Percentiles rank a stretch among this genome's conserved stretches.
phyloP scores from a whole-genome alignment of 2,329 filamentous ascomycete species.

The Fusarium sp. region DNA sequence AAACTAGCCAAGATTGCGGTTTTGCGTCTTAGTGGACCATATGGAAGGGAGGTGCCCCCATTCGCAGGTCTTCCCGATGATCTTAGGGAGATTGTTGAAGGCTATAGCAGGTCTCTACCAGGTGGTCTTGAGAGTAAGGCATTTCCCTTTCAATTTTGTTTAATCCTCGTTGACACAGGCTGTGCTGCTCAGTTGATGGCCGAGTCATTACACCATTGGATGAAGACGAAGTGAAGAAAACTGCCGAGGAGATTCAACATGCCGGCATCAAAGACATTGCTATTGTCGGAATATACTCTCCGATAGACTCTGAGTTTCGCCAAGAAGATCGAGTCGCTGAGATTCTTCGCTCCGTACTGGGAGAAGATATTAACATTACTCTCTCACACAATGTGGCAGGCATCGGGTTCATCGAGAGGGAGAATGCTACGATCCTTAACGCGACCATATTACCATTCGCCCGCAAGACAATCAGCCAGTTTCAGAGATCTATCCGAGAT shows the following conservation, averaged over 20 bases:
- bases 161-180: background rate
- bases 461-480: constrained; percentile 61
- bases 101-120: constrained; percentile 50
- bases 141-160: constrained; percentile 30
- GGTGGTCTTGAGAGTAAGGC: constrained; percentile 51
- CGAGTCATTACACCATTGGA: constrained; percentile 1
- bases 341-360: background rate
- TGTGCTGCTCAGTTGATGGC: constrained; percentile 3
- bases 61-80: constrained; percentile 54
- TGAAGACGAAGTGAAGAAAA: background rate
- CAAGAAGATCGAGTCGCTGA: constrained; percentile 2
- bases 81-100: constrained; percentile 50
- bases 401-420: constrained; percentile 63
- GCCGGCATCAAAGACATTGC: constrained; percentile 11
- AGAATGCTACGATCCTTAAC: constrained; percentile 70
- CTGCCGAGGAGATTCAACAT: background rate
- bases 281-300: constrained; percentile 5
- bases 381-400: constrained; percentile 29
- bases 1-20: constrained; percentile 54
- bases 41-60: constrained; percentile 51
- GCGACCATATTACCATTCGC: constrained; percentile 66
- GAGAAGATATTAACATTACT: background rate
- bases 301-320: background rate
- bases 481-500: constrained; percentile 57
- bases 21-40: constrained; percentile 53